A percentile compares a stretch with the other conserved stretches of the same genome.
Conservation (phyloP, 257 asterid species). For the Jacaranda copaia region DNA sequence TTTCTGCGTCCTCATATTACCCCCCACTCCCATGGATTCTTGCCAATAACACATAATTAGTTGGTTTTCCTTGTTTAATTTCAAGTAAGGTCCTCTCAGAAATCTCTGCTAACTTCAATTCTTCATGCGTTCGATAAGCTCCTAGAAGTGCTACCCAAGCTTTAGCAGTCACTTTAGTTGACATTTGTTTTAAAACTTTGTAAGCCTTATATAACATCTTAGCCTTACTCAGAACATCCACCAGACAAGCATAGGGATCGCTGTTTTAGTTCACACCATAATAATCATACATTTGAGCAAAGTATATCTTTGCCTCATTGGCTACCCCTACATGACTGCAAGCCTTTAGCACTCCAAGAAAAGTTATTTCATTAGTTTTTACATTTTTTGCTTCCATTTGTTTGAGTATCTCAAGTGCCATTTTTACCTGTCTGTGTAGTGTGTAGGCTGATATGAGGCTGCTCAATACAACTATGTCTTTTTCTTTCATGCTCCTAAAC, state of each 20-base stretch:
- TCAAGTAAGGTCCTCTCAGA: constrained; percentile 58
- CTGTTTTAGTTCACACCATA: constrained; percentile 49
- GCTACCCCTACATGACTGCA: constrained; percentile 63
- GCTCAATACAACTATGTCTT: constrained; percentile 61
- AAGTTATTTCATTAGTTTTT: constrained; percentile 55
- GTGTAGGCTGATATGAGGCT: constrained; percentile 60
- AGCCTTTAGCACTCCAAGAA: constrained; percentile 57
- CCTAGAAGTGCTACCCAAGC: constrained; percentile 67
- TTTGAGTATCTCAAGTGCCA: constrained; percentile 42
- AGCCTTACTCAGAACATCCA: constrained; percentile 57
- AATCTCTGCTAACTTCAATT: constrained; percentile 56
- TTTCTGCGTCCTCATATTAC: constrained; percentile 43
- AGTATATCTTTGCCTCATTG: constrained; percentile 48
- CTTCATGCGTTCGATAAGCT: constrained; percentile 59
- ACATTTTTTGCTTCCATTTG: constrained; percentile 50
- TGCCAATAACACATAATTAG: constrained; percentile 52
- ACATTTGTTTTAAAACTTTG: constrained; percentile 50
- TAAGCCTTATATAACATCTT: constrained; percentile 56
- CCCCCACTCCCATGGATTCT: constrained; percentile 49
- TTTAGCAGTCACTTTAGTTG: constrained; percentile 53
- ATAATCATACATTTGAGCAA: constrained; percentile 36
- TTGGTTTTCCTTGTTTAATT: constrained; percentile 59
- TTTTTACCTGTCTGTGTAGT: constrained; percentile 49
- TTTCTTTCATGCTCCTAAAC: constrained; percentile 43
- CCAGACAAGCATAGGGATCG: constrained; percentile 58